phyloP scores from a whole-genome alignment of 1,284 basidiomycete genomes.

The Sporisorium iseilematis-ciliati region DNA sequence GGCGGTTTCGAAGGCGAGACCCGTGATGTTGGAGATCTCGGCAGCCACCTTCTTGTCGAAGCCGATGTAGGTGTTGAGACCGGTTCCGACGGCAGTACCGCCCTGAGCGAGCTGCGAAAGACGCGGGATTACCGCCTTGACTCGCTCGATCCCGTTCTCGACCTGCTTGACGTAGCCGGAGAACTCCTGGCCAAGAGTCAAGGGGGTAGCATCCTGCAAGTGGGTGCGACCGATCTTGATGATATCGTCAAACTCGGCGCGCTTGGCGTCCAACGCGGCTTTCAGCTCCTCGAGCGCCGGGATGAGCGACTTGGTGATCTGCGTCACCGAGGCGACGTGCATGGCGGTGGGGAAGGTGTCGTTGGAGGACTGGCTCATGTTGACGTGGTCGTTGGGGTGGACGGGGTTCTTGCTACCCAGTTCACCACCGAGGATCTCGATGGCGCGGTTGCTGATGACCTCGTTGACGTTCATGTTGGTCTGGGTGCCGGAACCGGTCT shows the following conservation, averaged over 20 bases:
- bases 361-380: constrained; percentile 99
- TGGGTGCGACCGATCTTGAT: constrained; percentile 99
- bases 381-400: constrained; percentile 99
- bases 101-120: constrained; percentile 94
- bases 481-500: constrained; percentile 98
- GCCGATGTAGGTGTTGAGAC: constrained; percentile 94
- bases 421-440: constrained; percentile 94
- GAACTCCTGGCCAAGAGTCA: constrained; percentile 99
- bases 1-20: constrained; percentile 91
- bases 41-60: constrained; percentile 95
- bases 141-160: constrained; percentile 87
- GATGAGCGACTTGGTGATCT: constrained; percentile 83
- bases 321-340: constrained; percentile 95
- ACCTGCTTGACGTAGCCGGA: constrained; percentile 97
- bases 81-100: constrained; percentile 96
- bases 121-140: constrained; percentile 85
- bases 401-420: constrained; percentile 96
- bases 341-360: constrained; percentile 99
- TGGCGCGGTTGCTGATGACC: constrained; percentile 98
- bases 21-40: constrained; percentile 92
- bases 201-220: constrained; percentile 93
- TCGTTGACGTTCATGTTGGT: constrained; percentile 99
- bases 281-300: constrained; percentile 88
- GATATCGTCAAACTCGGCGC: constrained; percentile 74
- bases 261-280: constrained; percentile 85